Conservation (phyloP, 352 stramenopile genomes). For the Pythium phragmitis region DNA sequence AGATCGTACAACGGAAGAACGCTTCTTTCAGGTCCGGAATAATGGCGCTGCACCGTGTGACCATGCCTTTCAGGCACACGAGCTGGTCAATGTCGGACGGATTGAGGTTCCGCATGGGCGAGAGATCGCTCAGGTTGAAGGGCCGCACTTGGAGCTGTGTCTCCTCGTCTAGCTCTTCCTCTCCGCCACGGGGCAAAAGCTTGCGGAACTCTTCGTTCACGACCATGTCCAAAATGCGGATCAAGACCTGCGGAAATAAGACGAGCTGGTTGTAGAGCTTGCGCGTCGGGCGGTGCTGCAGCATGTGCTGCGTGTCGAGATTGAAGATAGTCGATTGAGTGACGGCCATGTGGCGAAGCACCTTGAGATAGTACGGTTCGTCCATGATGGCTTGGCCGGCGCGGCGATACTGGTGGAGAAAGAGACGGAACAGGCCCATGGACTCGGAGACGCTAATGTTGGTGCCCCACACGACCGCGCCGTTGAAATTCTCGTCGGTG, state of each 20-base stretch:
- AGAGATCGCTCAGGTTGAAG: constrained; percentile 95
- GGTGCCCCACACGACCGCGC: constrained; percentile 93
- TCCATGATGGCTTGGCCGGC: constrained; percentile 35
- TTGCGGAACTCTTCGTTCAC: constrained; percentile 89
- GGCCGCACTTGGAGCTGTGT: constrained; percentile 93
- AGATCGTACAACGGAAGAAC: constrained; percentile 96
- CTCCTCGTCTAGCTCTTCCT: constrained; percentile 39
- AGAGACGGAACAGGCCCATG: constrained; percentile 89
- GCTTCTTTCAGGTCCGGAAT: constrained; percentile 98
- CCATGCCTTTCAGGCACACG: constrained; percentile 97
- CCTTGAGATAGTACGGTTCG: constrained; percentile 77
- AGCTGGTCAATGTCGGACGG: constrained; percentile 97
- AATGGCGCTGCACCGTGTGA: constrained; percentile 94
- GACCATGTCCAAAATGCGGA: constrained; percentile 97
- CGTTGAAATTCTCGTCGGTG: constrained; percentile 55
- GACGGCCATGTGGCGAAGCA: constrained; percentile 69
- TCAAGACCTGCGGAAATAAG: constrained; percentile 94
- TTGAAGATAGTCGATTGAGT: constrained; percentile 89
- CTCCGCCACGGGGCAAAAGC: constrained; percentile 36
- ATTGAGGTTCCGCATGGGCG: constrained; percentile 95
- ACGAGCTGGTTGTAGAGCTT: constrained; percentile 97
- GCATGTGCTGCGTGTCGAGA: constrained; percentile 91
- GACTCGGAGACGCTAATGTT: constrained; percentile 92
- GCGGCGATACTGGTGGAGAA: constrained; percentile 84
- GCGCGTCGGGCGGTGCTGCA: constrained; percentile 71